A percentile compares a stretch with the other conserved stretches of the same genome.
Conservation (phyloP, 2,329 filamentous ascomycete species). For the Tothia fuscella region DNA sequence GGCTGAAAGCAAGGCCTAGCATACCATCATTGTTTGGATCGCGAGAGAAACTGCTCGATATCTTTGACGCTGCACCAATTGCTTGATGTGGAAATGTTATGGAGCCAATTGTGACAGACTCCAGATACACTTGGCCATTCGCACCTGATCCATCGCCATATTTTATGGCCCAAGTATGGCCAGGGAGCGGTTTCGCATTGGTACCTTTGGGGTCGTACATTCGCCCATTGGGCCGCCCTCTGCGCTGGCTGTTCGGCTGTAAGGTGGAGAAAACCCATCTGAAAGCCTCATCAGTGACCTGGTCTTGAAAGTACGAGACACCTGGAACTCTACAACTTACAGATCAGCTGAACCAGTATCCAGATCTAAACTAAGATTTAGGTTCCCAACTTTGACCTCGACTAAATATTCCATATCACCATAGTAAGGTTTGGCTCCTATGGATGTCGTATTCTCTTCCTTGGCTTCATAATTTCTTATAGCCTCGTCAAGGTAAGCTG, state of each 20-base stretch:
- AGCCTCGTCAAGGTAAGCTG: background rate
- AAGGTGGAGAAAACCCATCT: conserved; percentile 57
- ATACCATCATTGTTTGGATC: conserved; percentile 46
- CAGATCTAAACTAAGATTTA: conserved; percentile 1
- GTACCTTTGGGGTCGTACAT: conserved; percentile 43
- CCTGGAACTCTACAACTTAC: conserved; percentile 1
- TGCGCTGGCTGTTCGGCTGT: background rate
- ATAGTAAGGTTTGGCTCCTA: background rate
- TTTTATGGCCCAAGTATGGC: conserved; percentile 45
- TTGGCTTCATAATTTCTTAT: conserved; percentile 14
- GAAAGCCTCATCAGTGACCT: conserved; percentile 1
- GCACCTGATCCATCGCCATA: conserved; percentile 57
- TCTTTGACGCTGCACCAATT: conserved; percentile 49
- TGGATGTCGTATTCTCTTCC: background rate
- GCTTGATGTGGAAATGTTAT: conserved; percentile 49
- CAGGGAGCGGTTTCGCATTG: conserved; percentile 29
- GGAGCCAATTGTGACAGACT: conserved; percentile 49
- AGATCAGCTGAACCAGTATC: conserved; percentile 10
- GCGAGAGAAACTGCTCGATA: conserved; percentile 41
- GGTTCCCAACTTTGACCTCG: conserved; percentile 1
- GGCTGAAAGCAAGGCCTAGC: conserved; percentile 47
- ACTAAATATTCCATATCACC: conserved; percentile 7
- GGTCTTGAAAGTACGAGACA: background rate
- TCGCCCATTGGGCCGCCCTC: conserved; percentile 24
- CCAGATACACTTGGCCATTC: conserved; percentile 51